These are phyloP conservation scores for Monosporascus sp. DNA, from an alignment of 2,329 filamentous ascomycete species.

Conservation along the genomic window DNA sequence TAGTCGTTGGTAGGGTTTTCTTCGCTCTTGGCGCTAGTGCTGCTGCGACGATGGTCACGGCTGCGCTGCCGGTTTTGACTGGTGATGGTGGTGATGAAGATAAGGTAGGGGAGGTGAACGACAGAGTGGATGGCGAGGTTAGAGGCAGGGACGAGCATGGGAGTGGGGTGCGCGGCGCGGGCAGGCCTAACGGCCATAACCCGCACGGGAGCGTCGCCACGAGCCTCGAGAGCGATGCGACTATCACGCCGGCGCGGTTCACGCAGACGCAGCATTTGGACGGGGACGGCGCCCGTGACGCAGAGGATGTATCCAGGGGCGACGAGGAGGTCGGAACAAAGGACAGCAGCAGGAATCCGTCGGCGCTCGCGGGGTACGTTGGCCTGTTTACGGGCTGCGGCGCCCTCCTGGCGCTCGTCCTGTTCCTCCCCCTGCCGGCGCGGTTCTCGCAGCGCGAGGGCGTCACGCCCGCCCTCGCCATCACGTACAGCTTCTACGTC, in stretches of 20 bases:
- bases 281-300: conserved; percentile 15
- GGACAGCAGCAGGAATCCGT: conserved; percentile 39
- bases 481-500: conserved; percentile 82
- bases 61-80: conserved; percentile 72
- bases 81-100: conserved; percentile 38
- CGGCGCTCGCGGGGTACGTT: conserved; percentile 76
- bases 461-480: conserved; percentile 66
- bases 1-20: conserved; percentile 76
- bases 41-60: conserved; percentile 93
- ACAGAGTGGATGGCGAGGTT: conserved; percentile 9
- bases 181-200: conserved; percentile 31
- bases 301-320: conserved; percentile 4
- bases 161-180: conserved; percentile 15
- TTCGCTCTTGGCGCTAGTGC: conserved; percentile 93
- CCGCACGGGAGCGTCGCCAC: conserved; percentile 55
- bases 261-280: conserved; percentile 25
- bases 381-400: conserved; percentile 90
- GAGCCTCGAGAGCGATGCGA: conserved; percentile 68
- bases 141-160: conserved; percentile 1
- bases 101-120: conserved; percentile 14
- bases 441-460: conserved; percentile 66
- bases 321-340: conserved; percentile 15
- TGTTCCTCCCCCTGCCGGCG: conserved; percentile 85
- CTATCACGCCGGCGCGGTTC: conserved; percentile 65
- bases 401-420: conserved; percentile 72